These are phyloP conservation scores for Monosporascus sp. DNA, from an alignment of 2,329 filamentous ascomycete genomes.

Conservation along the genomic window DNA sequence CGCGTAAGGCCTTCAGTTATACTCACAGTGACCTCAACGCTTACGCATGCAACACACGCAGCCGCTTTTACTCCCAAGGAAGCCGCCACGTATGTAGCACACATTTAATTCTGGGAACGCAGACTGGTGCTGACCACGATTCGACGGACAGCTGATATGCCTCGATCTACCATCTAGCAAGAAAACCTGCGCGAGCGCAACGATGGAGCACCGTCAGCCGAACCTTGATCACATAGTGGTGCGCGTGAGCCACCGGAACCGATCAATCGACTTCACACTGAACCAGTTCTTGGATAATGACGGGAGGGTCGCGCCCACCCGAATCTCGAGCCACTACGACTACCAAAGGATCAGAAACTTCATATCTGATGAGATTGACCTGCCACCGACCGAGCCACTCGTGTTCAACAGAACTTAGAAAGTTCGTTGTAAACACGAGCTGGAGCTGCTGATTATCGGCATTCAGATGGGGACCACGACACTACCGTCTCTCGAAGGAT, in stretches of 20 bases:
- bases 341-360: not conserved
- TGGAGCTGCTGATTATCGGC: slow-evolving; percentile 1
- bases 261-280: not conserved
- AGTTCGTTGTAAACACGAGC: slow-evolving; percentile 1
- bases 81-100: no score
- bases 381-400: not conserved
- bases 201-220: not conserved
- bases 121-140: no score
- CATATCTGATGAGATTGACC: not conserved
- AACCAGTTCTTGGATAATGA: not conserved
- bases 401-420: not conserved
- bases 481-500: not conserved
- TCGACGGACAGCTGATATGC: no score
- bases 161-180: no score
- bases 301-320: not conserved
- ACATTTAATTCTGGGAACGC: no score
- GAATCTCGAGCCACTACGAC: slow-evolving; percentile 2
- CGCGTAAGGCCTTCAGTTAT: no score
- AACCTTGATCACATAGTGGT: not conserved
- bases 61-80: no score
- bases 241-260: not conserved
- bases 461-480: slow-evolving; percentile 1
- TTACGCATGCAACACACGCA: no score
- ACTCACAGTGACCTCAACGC: no score
- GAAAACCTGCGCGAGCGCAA: not conserved